Evolutionary conservation across 768 basidiomycete species (phyloP), one percentile per base, ranked within the genome.

Genomic region (Panaeolus papilionaceus): DNA sequence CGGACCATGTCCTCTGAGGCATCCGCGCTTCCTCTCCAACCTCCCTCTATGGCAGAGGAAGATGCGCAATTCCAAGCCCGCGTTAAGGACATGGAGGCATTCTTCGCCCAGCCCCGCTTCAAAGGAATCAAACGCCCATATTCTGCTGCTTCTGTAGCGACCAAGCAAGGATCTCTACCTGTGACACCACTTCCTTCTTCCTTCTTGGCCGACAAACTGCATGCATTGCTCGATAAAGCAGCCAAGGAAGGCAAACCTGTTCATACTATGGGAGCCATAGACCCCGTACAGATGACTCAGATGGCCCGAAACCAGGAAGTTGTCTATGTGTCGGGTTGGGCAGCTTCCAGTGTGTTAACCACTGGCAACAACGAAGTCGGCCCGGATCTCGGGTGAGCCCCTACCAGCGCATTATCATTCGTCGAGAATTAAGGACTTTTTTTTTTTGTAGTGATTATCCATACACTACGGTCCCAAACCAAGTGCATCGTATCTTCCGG

Each of bases 381-480:
- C 16, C 95, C 94, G 23, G 95, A 98, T 79, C 85, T 96, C 71
- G 94, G 92, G 94, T 84, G 82, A 83, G 90, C 88, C 71, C 64
- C 79, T 28, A 33, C 4, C 49, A 4, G 9, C 7, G 3, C 14
- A 12, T 26, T 14, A 3, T 38, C 45, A 38, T 63, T 26, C 14
- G 23, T 51, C 37, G 51, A 18, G 10, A 18, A 23, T 63, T 23
- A 69, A 47, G 49, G 38, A 63, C 23, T 66, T 33, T 12, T 64
- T 38, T 38, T 23, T 23, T 23, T 51, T 26, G 11, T 51, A 95
- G 91, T 40, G 96, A 98, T 78, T 97, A 98, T 76, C 95, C 96
- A 1, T 98, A 98, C 78, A 96, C 95, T 10, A 97, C 95, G 0
- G 95, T 98, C 16, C 96, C 96, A 26, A 97, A 98, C 75, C 95